Base-by-base conservation (phyloP, 345 rosid species). In the Salix caprea region DNA sequence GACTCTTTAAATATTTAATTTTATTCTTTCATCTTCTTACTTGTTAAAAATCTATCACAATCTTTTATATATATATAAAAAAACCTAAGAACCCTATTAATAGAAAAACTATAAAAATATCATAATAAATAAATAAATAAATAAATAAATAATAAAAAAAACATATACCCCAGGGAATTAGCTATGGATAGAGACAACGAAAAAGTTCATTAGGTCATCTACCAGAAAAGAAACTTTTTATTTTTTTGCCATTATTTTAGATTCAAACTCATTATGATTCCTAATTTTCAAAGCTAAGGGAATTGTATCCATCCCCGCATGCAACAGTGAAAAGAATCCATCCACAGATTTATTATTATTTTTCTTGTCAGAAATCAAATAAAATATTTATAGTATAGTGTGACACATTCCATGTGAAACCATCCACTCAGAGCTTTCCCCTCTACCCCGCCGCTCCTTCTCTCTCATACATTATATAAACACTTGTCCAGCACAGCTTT, bases 231-330 rank as follows among this genome's bases (percentile, higher is more conserved):
- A 58, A n/a, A 40, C 4, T 40, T 11, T 40, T 40, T 10, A 11
- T 40, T 40, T 42, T 34, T 67, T 48, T 21, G 5, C 71, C 68
- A 80, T 78, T 76, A 85, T 82, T 80, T 82, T 23, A 54, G 65
- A 74, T 77, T 54, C 67, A 74, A 69, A 52, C 70, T 62, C 78
- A 81, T 72, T 34, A 78, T 79, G 76, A 69, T 73, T 66, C 79
- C 74, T 71, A 46, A 46, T 62, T 82, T 81, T 81, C 78, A 64
- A 79, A 83, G 56, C 42, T 1, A 18, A 74, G 80, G 61, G 46
- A 68, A 69, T 71, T 52, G 70, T 19, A 54, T 52, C 77, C 77
- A 80, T 65, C 81, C 84, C 77, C 86, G 81, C 82, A 72, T 76
- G 84, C 69, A 37, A 40, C 72, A 21, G 26, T 42, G 18, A 71